These are phyloP conservation scores for Quercus bicolor DNA, from an alignment of 306 rosid genomes.

Conservation along the genomic window DNA sequence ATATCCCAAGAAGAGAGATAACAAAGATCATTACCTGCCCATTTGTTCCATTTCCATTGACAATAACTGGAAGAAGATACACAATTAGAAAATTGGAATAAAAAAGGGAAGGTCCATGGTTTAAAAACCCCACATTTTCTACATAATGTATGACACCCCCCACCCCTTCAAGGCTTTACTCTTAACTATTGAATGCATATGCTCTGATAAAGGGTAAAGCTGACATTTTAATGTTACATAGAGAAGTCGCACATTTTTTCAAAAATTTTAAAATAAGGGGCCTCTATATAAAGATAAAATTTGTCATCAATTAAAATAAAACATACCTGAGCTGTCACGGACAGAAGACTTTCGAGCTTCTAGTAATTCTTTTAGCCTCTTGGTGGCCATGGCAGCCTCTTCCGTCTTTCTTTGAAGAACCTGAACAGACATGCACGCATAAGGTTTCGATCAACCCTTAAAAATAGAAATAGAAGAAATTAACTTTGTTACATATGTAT, in stretches of 20 bases:
- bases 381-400: slow-evolving; percentile 99
- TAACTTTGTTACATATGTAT: background rate
- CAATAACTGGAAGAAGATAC: slow-evolving; percentile 54
- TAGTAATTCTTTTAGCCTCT: slow-evolving; percentile 93
- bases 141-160: slow-evolving; percentile 6
- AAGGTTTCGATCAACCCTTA: background rate
- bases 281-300: background rate
- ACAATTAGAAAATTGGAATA: slow-evolving; percentile 22
- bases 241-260: background rate
- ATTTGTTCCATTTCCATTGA: slow-evolving; percentile 72
- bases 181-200: slow-evolving; percentile 7
- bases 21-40: slow-evolving; percentile 68
- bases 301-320: background rate
- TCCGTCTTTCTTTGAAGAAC: slow-evolving; percentile 99
- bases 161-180: slow-evolving; percentile 10
- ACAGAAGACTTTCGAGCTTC: slow-evolving; percentile 94
- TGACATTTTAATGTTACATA: slow-evolving; percentile 5
- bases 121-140: slow-evolving; percentile 20
- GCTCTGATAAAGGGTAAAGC: background rate
- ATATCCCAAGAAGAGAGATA: slow-evolving; percentile 17
- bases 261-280: slow-evolving; percentile 11
- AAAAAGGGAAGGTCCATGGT: slow-evolving; percentile 11
- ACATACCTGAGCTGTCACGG: slow-evolving; percentile 81
- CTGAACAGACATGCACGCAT: slow-evolving; percentile 34
- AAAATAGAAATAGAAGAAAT: background rate